phyloP scores from a whole-genome alignment of 208 protist species.

The Leishmania braziliensis region DNA sequence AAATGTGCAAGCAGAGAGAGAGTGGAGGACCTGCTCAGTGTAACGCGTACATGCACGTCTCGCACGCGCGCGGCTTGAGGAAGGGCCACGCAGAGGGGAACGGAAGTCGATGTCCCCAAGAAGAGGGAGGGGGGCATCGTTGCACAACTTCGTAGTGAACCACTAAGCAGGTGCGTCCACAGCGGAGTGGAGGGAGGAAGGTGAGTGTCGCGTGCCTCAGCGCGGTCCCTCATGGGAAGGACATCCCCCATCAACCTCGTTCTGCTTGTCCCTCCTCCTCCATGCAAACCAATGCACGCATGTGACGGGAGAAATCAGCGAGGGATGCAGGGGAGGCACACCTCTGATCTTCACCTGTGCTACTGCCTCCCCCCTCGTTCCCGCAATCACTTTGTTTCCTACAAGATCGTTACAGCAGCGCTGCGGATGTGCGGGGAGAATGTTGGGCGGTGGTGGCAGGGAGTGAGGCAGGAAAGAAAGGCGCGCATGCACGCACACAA shows the following conservation, averaged over 20 bases:
- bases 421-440: neutral
- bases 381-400: too few relatives aligned
- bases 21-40: neutral
- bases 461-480: neutral
- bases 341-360: neutral
- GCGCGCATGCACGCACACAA: neutral
- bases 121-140: neutral
- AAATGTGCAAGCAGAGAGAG: neutral
- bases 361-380: neutral
- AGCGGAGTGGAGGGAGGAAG: neutral
- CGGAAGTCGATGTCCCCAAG: neutral
- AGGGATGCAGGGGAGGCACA: neutral
- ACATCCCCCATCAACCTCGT: neutral
- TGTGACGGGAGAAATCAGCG: too few relatives aligned
- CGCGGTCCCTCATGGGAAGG: neutral
- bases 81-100: too few relatives aligned
- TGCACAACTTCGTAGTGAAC: neutral
- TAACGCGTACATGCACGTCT: neutral
- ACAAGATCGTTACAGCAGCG: neutral
- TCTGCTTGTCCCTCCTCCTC: too few relatives aligned
- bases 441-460: neutral
- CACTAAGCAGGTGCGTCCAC: neutral
- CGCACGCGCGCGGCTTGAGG: neutral
- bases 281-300: too few relatives aligned
- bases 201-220: neutral